Percentiles rank a stretch among this genome's conserved stretches.
These are phyloP conservation scores for Pseudotulostoma volvatum DNA, from an alignment of 495 filamentous ascomycete species.

Conservation along the genomic window DNA sequence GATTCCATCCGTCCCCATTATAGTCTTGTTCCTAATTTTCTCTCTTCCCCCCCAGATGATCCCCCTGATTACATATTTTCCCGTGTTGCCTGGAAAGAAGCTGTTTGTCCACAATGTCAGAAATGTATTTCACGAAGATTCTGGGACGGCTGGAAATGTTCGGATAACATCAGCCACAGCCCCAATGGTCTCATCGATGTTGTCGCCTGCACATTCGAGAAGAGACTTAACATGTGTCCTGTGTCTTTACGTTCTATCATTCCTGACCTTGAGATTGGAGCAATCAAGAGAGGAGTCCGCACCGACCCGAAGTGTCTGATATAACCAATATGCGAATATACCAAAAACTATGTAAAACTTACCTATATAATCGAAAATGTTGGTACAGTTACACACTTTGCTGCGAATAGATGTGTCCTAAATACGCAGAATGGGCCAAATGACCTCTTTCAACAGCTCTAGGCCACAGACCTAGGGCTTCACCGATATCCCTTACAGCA, in stretches of 20 bases:
- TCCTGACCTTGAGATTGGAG: slow-evolving; percentile 15
- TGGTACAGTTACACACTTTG: slow-evolving; percentile 49
- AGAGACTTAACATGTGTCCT: slow-evolving; percentile 17
- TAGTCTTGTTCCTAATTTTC: slow-evolving; percentile 18
- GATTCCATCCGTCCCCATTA: slow-evolving; percentile 20
- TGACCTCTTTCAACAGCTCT: slow-evolving; percentile 45
- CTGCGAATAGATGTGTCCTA: slow-evolving; percentile 36
- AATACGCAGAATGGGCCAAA: slow-evolving; percentile 38
- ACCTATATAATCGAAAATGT: slow-evolving; percentile 21
- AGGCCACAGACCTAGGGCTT: slow-evolving; percentile 40
- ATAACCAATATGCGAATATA: slow-evolving; percentile 7
- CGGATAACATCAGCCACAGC: slow-evolving; percentile 6
- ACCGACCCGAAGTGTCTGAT: slow-evolving; percentile 6
- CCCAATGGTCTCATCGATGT: slow-evolving; percentile 18
- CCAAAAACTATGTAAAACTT: slow-evolving; percentile 13
- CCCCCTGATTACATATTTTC: neutral
- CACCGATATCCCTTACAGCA: slow-evolving; percentile 33
- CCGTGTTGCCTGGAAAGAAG: slow-evolving; percentile 37
- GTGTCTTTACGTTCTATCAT: slow-evolving; percentile 21
- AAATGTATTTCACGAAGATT: slow-evolving; percentile 43
- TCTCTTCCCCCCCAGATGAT: slow-evolving; percentile 6
- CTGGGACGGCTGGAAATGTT: slow-evolving; percentile 53
- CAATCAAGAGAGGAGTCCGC: slow-evolving; percentile 13
- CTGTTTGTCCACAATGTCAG: slow-evolving; percentile 56
- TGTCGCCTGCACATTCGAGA: slow-evolving; percentile 29